These are phyloP conservation scores for Coniella lustricola DNA, from an alignment of 2,329 filamentous ascomycete species.

Conservation along the genomic window DNA sequence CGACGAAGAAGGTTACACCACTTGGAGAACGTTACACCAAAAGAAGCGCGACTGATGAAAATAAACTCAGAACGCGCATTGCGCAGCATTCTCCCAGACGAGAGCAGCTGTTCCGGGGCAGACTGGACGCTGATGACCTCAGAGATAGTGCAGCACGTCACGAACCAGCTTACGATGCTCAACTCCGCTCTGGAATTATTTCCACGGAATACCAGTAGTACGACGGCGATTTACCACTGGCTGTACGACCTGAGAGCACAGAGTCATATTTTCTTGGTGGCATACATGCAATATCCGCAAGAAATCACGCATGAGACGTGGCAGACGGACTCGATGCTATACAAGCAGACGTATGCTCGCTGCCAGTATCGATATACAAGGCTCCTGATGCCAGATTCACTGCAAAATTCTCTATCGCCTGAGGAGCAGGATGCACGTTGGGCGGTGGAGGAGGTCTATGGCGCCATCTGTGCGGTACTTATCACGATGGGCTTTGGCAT, in stretches of 20 bases:
- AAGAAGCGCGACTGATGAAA: conserved; percentile 30
- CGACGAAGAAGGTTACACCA: conserved; percentile 32
- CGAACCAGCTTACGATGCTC: conserved; percentile 27
- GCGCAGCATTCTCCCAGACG: conserved; percentile 18
- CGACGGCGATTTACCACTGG: conserved; percentile 24
- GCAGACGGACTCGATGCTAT: conserved; percentile 26
- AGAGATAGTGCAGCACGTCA: conserved; percentile 35
- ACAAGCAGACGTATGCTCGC: conserved; percentile 30
- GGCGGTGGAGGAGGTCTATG: conserved; percentile 34
- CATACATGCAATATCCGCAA: conserved; percentile 38
- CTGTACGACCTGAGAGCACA: conserved; percentile 27
- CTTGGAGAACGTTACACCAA: conserved; percentile 24
- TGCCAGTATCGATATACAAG: conserved; percentile 36
- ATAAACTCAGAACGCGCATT: conserved; percentile 26
- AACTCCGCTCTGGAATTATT: conserved; percentile 22
- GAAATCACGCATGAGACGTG: conserved; percentile 22
- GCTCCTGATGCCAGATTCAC: conserved; percentile 24
- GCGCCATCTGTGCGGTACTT: conserved; percentile 33
- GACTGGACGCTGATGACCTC: conserved; percentile 36
- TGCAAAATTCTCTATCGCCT: conserved; percentile 19
- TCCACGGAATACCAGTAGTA: conserved; percentile 17
- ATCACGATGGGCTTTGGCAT: conserved; percentile 35
- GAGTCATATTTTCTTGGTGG: conserved; percentile 37
- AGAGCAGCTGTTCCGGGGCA: conserved; percentile 30
- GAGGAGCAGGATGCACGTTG: conserved; percentile 32